phyloP scores from a whole-genome alignment of 352 stramenopile genomes.

The Phytophthora sp. region DNA sequence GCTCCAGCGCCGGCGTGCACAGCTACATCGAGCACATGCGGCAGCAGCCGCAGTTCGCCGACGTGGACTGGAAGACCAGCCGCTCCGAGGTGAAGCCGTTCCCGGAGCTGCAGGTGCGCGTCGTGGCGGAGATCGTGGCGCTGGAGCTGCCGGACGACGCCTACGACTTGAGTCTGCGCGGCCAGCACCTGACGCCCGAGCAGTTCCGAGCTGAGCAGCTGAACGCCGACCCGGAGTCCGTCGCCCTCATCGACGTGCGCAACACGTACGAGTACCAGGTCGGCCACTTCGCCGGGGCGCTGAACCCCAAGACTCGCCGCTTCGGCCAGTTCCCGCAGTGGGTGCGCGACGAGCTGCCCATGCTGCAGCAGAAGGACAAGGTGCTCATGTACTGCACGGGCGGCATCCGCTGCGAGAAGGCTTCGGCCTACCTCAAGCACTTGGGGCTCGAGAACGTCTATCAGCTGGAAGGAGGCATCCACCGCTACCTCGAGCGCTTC shows the following conservation, averaged over 20 bases:
- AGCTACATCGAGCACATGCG: constrained; percentile 73
- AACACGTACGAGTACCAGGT: constrained; percentile 87
- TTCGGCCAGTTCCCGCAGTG: constrained; percentile 83
- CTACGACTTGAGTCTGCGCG: constrained; percentile 53
- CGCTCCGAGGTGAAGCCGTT: constrained; percentile 55
- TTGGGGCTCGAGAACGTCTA: constrained; percentile 75
- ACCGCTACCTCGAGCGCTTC: constrained; percentile 85
- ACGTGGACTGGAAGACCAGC: constrained; percentile 89
- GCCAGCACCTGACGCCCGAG: constrained; percentile 63
- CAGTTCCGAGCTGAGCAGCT: constrained; percentile 64
- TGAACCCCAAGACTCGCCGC: constrained; percentile 83
- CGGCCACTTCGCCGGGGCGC: constrained; percentile 71
- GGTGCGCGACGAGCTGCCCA: constrained; percentile 58
- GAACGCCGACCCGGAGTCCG: constrained; percentile 13
- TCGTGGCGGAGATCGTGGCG: constrained; percentile 76
- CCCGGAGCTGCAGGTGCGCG: constrained; percentile 69
- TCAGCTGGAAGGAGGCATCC: constrained; percentile 83
- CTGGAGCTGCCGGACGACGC: constrained; percentile 65
- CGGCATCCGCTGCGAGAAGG: constrained; percentile 87
- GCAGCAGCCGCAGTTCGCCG: constrained; percentile 27
- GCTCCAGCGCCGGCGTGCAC: constrained; percentile 42
- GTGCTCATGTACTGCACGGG: constrained; percentile 91
- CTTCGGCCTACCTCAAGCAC: constrained; percentile 76
- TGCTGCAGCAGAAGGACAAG: constrained; percentile 67
- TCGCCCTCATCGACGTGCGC: constrained; percentile 76